These are phyloP conservation scores for Rosa multiflora DNA, from an alignment of 306 rosid genomes.

Conservation along the genomic window DNA sequence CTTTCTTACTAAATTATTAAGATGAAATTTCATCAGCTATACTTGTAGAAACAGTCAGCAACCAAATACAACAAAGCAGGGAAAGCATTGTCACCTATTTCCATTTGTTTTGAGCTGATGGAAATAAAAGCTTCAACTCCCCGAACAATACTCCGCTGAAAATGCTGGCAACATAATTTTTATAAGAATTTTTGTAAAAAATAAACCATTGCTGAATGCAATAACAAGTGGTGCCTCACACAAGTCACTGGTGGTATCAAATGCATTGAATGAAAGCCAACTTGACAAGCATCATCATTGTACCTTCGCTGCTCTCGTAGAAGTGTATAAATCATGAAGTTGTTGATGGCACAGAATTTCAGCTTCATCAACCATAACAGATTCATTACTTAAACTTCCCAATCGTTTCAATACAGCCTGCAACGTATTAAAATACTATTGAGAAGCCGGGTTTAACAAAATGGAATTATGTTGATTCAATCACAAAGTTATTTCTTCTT, in stretches of 20 bases:
- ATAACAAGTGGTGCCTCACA: constrained; percentile 6
- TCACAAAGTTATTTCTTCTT: background rate
- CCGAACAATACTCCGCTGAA: constrained; percentile 80
- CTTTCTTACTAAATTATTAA: constrained; percentile 55
- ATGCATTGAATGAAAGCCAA: constrained; percentile 1
- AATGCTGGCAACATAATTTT: constrained; percentile 53
- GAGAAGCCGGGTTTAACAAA: background rate
- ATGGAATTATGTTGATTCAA: background rate
- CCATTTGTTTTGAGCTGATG: constrained; percentile 79
- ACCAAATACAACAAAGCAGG: constrained; percentile 22
- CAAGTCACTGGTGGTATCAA: background rate
- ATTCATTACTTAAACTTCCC: constrained; percentile 71
- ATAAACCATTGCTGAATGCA: constrained; percentile 10
- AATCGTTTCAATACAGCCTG: constrained; percentile 83
- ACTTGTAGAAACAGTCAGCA: constrained; percentile 15
- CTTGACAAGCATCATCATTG: background rate
- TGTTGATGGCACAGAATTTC: constrained; percentile 71
- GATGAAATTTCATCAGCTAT: constrained; percentile 27
- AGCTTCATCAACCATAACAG: constrained; percentile 61
- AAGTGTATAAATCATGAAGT: constrained; percentile 69
- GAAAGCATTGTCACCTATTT: constrained; percentile 55
- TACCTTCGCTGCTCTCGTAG: constrained; percentile 86
- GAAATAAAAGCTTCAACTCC: constrained; percentile 70
- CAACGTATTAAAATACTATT: constrained; percentile 25
- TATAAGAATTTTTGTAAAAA: constrained; percentile 23